These are phyloP conservation scores for Cinnamomum micranthum DNA, from an alignment of 164 flowering plant species.

Conservation along the genomic window DNA sequence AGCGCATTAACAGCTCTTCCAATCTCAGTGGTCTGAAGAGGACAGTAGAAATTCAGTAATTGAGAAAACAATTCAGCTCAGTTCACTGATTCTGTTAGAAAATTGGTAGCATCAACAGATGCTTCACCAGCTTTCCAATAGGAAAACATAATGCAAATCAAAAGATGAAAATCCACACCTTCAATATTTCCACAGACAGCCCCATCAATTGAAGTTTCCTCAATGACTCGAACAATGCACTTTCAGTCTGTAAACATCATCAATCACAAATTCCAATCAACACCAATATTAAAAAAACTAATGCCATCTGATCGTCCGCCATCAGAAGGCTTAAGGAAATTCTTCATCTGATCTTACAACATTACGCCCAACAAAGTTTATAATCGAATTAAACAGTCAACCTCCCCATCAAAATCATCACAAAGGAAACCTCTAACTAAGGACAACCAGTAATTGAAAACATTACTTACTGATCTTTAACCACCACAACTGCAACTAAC, in stretches of 20 bases:
- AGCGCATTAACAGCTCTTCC: conserved; percentile 77
- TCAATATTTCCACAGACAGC: conserved; percentile 55
- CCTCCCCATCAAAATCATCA: background rate
- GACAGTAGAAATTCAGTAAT: background rate
- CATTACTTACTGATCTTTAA: background rate
- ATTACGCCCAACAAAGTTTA: background rate
- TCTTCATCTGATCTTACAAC: background rate
- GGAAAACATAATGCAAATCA: background rate
- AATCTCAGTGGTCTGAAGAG: conserved; percentile 75
- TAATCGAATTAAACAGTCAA: background rate
- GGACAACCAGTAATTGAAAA: background rate
- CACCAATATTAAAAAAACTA: background rate
- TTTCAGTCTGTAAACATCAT: conserved; percentile 50
- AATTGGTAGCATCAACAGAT: background rate
- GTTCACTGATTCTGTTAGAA: background rate
- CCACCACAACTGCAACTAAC: background rate
- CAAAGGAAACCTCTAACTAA: background rate
- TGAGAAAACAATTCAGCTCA: background rate
- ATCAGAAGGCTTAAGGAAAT: background rate
- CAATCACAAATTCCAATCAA: background rate
- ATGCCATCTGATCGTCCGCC: background rate
- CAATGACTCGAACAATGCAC: conserved; percentile 57
- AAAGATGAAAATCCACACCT: conserved; percentile 39
- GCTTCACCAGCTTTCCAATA: background rate
- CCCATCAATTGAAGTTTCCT: conserved; percentile 79